Evolutionary conservation across 2,329 filamentous ascomycete species (phyloP), one percentile per base, ranked within the genome.

Genomic region (Fusarium buharicum): DNA sequence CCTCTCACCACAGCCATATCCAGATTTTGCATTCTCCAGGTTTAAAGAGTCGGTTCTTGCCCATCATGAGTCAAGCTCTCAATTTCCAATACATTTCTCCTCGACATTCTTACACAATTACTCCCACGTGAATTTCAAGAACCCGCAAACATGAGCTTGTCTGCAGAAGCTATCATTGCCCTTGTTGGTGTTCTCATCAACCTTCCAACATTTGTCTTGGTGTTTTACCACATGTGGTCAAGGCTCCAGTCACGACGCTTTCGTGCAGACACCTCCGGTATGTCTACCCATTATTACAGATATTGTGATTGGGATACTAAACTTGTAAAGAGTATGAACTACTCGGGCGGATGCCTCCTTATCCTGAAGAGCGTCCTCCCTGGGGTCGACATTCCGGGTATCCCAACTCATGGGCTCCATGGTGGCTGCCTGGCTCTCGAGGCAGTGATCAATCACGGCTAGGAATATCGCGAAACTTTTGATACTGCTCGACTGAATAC

Each of bases 121-220:
- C 4, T 30, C 28, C 22, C 22, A 24, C 22, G 6, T 31, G 30
- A 31, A 6, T 14, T 31, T 4, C 10, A 14, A 31, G 13, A 4
- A 31, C 13, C 30, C 30, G 13, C 30, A 28, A 13, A 8, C 3
- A 54, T 49, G 55, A 3, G 4, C 4, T 38, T 55, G 12, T 61
- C 55, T 14, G 13, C 24, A 2, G 55, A 61, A 11, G 55, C 49
- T 1, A 49, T 48, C 8, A 47, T 61, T 12, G 44, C 58, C 8
- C 12, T 59, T 1, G 16, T 55, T 1, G 58, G 34, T 6, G 30
- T 47, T 14, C 17, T 50, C 4, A 45, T 55, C 31, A 59, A 49
- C 22, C 11, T 59, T 4, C 50, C 58, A 6, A 45, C 18, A 7
- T 49, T 46, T 12, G 16, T 49, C n/a, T 10, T 61, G 7, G 34